Conservation (phyloP, 495 filamentous ascomycete genomes). For the Choiromyces venosus region DNA sequence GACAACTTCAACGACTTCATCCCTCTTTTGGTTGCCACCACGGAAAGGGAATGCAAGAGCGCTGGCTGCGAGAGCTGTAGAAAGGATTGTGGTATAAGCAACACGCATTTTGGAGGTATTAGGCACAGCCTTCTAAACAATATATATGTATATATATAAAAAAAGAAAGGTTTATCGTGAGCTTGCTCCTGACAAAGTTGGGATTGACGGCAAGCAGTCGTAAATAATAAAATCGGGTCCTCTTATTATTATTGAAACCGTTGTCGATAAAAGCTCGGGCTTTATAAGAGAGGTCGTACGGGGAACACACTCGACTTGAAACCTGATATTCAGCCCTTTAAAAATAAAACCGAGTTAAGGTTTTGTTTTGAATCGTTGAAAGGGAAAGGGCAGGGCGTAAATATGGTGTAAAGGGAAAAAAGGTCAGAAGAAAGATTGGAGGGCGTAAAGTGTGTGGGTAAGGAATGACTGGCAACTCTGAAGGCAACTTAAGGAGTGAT, state of each 20-base stretch:
- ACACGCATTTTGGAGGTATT: conserved; percentile 28
- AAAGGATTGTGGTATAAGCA: conserved; percentile 19
- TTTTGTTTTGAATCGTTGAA: not conserved
- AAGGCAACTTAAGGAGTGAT: conserved; percentile 43
- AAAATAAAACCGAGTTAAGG: not conserved
- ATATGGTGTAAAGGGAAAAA: too few species aligned
- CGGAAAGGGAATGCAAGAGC: conserved; percentile 28
- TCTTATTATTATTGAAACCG: not conserved
- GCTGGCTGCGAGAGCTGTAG: conserved; percentile 20
- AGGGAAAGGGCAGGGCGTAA: too few species aligned
- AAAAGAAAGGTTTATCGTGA: not conserved
- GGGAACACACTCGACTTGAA: not conserved
- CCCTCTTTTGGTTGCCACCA: conserved; percentile 21
- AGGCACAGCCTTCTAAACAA: not conserved
- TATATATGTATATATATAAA: not conserved
- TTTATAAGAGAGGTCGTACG: not conserved
- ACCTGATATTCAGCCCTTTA: not conserved
- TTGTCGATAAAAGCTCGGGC: not conserved
- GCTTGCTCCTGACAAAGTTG: not conserved
- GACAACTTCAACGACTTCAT: conserved; percentile 6
- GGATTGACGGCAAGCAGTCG: conserved; percentile 3
- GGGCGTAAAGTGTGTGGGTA: not conserved
- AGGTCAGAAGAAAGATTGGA: not conserved
- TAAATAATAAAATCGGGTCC: not conserved
- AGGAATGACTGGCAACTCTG: conserved; percentile 19